Conservation (phyloP, 768 basidiomycete species). For the Amanita phalloides region DNA sequence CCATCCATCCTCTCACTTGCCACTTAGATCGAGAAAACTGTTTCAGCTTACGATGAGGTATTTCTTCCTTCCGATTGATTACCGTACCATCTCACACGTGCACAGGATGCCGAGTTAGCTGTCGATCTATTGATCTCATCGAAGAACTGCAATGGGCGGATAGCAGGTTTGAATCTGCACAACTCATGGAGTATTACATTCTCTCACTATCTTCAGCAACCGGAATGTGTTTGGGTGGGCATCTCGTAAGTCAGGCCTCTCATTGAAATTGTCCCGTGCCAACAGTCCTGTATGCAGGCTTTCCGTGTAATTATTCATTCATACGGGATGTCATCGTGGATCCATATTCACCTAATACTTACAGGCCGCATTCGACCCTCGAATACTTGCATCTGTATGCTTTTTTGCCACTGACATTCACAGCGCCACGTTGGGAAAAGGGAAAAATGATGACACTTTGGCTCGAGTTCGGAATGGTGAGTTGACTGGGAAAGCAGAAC, state of each 20-base stretch:
- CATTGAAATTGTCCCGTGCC: background rate
- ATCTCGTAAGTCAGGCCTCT: conserved; percentile 25
- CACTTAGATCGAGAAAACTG: conserved; percentile 74
- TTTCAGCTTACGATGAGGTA: conserved; percentile 86
- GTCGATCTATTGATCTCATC: conserved; percentile 66
- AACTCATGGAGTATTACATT: background rate
- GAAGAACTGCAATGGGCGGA: conserved; percentile 83
- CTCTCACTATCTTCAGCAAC: conserved; percentile 38
- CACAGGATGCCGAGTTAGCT: conserved; percentile 66
- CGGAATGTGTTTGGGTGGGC: conserved; percentile 88
- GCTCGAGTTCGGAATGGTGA: conserved; percentile 64
- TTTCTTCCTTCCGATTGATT: background rate
- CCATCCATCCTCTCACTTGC: conserved; percentile 2
- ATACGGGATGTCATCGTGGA: background rate
- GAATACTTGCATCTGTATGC: conserved; percentile 78
- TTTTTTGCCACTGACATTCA: conserved; percentile 97
- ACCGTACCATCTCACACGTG: background rate
- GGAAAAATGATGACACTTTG: conserved; percentile 77
- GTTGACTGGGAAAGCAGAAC: conserved; percentile 67
- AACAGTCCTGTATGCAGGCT: background rate
- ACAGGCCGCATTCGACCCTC: conserved; percentile 81
- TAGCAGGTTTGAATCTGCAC: conserved; percentile 46
- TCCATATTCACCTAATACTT: background rate
- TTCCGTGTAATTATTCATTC: conserved; percentile 3
- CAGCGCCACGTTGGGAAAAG: conserved; percentile 74